phyloP scores from a whole-genome alignment of 345 rosid species.

The Excoecaria cochinchinensis region DNA sequence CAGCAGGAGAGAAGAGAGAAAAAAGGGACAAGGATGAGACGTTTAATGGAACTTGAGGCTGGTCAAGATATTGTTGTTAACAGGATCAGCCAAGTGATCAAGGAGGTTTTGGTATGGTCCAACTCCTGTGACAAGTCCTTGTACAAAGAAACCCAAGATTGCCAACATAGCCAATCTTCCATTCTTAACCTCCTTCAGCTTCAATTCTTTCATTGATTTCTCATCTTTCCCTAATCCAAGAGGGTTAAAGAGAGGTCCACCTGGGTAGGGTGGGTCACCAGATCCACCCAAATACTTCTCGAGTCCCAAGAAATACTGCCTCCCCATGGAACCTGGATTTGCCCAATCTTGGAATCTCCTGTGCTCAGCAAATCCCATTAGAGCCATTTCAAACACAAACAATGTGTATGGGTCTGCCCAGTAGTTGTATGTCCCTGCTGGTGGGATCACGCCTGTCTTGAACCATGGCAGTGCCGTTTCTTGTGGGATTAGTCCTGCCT shows the following conservation, averaged over 20 bases:
- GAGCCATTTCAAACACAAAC: slow-evolving; percentile 88
- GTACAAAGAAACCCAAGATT: slow-evolving; percentile 71
- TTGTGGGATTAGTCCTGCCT: slow-evolving; percentile 71
- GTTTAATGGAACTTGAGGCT: slow-evolving; percentile 89
- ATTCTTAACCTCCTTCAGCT: slow-evolving; percentile 94
- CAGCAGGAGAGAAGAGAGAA: not conserved
- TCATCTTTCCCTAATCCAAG: slow-evolving; percentile 89
- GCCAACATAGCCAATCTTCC: slow-evolving; percentile 95
- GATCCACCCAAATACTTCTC: slow-evolving; percentile 87
- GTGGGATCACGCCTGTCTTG: slow-evolving; percentile 93
- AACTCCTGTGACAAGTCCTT: slow-evolving; percentile 79
- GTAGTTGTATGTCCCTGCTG: slow-evolving; percentile 88
- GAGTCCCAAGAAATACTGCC: slow-evolving; percentile 84
- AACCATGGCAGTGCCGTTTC: slow-evolving; percentile 98
- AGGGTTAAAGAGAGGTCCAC: slow-evolving; percentile 94
- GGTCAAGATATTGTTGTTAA: slow-evolving; percentile 90
- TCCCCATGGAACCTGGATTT: slow-evolving; percentile 89
- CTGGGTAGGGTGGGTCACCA: slow-evolving; percentile 83
- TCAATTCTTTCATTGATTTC: slow-evolving; percentile 82
- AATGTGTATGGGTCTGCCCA: slow-evolving; percentile 96
- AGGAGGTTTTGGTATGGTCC: slow-evolving; percentile 96
- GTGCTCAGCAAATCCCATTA: slow-evolving; percentile 99
- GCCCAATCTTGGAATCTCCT: slow-evolving; percentile 88
- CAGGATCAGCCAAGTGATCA: slow-evolving; percentile 92
- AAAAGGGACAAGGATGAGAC: not conserved